Evolutionary conservation across 2,329 filamentous ascomycete genomes (phyloP), one percentile per base, ranked within the genome.

Genomic region (Sporothrix dimorphospora): DNA sequence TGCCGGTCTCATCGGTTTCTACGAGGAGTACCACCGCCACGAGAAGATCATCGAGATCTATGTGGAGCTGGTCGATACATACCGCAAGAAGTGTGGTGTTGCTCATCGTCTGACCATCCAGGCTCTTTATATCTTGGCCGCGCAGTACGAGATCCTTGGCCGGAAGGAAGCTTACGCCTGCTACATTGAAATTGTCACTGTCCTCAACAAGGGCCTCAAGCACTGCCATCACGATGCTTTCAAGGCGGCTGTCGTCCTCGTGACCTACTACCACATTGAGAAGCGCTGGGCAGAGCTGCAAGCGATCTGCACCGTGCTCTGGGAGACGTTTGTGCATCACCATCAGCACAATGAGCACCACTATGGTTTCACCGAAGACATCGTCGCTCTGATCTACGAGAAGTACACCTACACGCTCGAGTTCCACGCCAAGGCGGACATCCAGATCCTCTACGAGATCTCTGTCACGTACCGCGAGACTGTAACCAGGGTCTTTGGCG

Each of bases 391-490:
- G 73, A 80, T 86, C 66, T 85, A 84, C 75, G 77, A 80, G 27
- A 82, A 82, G 47, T 87, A 87, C 76, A 81, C 82, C 61, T 81
- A 83, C 47, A 81, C 85, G n/a, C 75, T 87, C 21, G 82, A 85
- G 70, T 77, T 80, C 12, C 81, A 83, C 27, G 79, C 80, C 71
- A 82, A 81, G 73, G 82, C 80, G 3, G 82, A 84, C 69, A 82
- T 84, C 73, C 79, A 80, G 1, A 78, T 83, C 38, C 79, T 82
- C 19, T 84, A 86, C 74, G 80, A 84, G 75, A 78, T 87, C 27
- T 81, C 84, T 0, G 80, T 82, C 5, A 81, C 86, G 76, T 86
- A 86, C 75, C 83, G 83, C 72, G 82, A 84, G 72, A 81, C 82
- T 0, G 83, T 83, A 9, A 81, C 79, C 42, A 81, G 79, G 40